Evolutionary conservation across 257 asterid genomes (phyloP), one percentile per base, ranked within the genome.

Genomic region (Solanum chmielewskii): DNA sequence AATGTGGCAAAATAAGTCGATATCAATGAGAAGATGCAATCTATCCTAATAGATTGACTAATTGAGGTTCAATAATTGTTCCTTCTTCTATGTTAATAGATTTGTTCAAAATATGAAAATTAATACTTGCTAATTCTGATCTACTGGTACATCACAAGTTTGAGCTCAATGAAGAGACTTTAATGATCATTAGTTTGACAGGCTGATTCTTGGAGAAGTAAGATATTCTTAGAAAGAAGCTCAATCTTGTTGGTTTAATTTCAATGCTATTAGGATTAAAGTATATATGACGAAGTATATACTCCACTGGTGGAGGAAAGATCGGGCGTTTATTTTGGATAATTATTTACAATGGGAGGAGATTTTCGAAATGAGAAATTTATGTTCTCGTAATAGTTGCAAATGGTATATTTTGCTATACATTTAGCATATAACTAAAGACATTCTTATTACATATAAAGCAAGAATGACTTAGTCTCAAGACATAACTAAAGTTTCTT

Each of bases 61-160:
- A 56, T 94, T 59, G 99, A 97, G 98, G 98, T 94, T 85, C 47
- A 82, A 6, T 9, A 44, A 62, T 44, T 47, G 39, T 39, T n/a
- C 39, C 82, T 13, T 77, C 41, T 60, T 2, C 15, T 41, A 39
- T 11, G 59, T 75, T 75, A 12, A 42, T 76, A n/a, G 7, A 35
- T 68, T 49, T 39, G 29, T 29, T 83, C 70, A 39, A 4, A 11
- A 4, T 75, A 42, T 71, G 14, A 13, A 5, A 68, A 14, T 68
- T 52, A 56, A 18, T 18, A 18, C n/a, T 56, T 56, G 3, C 64
- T 2, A 23, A 31, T 64, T 7, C 7, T 68, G 60, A 76, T 88
- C 80, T 59, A 81, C 91, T 95, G 97, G 98, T 97, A 11, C 99
- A 97, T 90, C 95, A 97, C 95, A 97, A 93, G 91, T 95, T 95